A percentile compares a stretch with the other conserved stretches of the same genome.
phyloP scores from a whole-genome alignment of 768 basidiomycete species.

The Boletus insuetus region DNA sequence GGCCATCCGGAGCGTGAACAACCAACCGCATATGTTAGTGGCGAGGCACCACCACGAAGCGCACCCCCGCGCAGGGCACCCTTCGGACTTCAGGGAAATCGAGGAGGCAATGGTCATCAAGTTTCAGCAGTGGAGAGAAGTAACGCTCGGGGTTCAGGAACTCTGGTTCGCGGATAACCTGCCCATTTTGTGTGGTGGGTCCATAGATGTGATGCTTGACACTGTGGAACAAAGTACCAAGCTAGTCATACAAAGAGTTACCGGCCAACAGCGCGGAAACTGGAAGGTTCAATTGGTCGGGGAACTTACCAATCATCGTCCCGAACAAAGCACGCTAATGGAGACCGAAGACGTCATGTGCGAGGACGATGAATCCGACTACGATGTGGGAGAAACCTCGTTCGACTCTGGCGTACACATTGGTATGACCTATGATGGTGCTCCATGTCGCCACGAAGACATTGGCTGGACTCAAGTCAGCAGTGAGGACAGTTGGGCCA shows the following conservation, averaged over 20 bases:
- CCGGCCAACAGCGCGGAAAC: constrained; percentile 17
- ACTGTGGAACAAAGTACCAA: constrained; percentile 21
- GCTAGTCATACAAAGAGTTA: constrained; percentile 23
- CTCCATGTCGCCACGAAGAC: constrained; percentile 5
- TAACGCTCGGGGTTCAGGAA: constrained; percentile 42
- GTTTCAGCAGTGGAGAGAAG: constrained; percentile 55
- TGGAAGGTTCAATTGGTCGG: constrained; percentile 34
- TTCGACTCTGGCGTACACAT: constrained; percentile 30
- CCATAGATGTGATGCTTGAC: constrained; percentile 28
- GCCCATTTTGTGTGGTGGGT: constrained; percentile 35
- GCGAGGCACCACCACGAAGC: constrained; percentile 48
- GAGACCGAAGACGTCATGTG: constrained; percentile 13
- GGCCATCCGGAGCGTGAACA: constrained; percentile 3
- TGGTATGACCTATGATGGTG: constrained; percentile 3
- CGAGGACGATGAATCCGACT: constrained; percentile 22
- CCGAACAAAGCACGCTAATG: constrained; percentile 4
- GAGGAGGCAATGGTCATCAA: constrained; percentile 44
- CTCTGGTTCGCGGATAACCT: constrained; percentile 46
- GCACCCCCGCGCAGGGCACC: constrained; percentile 46
- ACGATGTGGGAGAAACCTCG: constrained; percentile 17
- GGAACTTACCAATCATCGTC: constrained; percentile 7
- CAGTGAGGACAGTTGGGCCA: constrained; percentile 9
- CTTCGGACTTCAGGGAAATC: constrained; percentile 45
- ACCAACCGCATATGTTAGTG: constrained; percentile 45
- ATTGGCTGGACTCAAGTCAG: constrained; percentile 14